Base-by-base conservation (phyloP, 352 stramenopile species). In the Peronospora belbahrii region DNA sequence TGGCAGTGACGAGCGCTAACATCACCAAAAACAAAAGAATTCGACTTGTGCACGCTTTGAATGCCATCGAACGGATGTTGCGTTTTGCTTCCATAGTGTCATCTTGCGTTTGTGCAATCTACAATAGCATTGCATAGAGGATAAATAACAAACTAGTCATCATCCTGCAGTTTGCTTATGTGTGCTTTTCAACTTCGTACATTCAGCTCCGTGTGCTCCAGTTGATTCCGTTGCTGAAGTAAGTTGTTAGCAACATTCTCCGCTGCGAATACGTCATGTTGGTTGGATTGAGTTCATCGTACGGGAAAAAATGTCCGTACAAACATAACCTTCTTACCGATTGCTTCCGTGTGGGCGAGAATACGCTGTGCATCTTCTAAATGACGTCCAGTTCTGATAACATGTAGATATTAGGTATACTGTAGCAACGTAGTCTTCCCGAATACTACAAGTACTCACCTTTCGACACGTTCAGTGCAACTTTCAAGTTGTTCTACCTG, bases 191-290 rank as follows among this genome's bases (percentile, higher is more conserved):
- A 10, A 20, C 14, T 15, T 59, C 72, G 45, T 59, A 85, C 74
- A 42, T 86, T 71, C 2, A 77, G 43, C 35, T 78, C 59, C 6
- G 72, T 66, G 38, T 80, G 74, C 44, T 88, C 68, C 15, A 86
- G 34, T 49, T 86, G 77, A 37, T 82, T 77, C 13, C 72, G 77
- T 48, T 88, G 77, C 23, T 74, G 61, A 40, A 81, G 43, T 6
- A 88, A 57, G 18, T 88, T 88, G 41, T 85, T 83, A 3, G 67
- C 60, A 24, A 85, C 72, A 48, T 86, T 86, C 8, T 62, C 62
- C 11, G 77, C 77, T 88, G 19, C 5, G 44, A 18, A 7, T 27
- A 7, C 23, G 23, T 27, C 23, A 6, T n/a, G n/a, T 44, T 24
- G 2, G 14, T 7, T 19, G 7, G 4, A 18, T 31, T 15, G 6